These are phyloP conservation scores for Botrytis elliptica DNA, from an alignment of 2,329 filamentous ascomycete genomes.

Conservation along the genomic window DNA sequence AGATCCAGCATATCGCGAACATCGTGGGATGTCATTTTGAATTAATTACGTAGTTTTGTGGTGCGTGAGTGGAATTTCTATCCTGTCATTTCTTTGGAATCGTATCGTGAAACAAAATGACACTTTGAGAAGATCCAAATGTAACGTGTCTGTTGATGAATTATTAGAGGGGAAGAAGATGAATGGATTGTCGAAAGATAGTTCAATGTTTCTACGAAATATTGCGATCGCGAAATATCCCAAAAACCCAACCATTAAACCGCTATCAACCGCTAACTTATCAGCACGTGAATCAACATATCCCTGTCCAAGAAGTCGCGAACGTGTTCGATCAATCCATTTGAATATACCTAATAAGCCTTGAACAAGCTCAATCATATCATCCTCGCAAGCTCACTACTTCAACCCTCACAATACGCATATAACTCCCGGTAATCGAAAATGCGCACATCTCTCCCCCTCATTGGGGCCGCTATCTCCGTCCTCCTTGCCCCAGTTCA, in stretches of 20 bases:
- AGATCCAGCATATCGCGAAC: slow-evolving; percentile 87
- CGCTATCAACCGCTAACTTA: slow-evolving; percentile 13
- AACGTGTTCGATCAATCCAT: slow-evolving; percentile 22
- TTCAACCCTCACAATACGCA: background rate
- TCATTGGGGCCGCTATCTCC: slow-evolving; percentile 58
- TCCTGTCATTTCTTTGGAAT: slow-evolving; percentile 1
- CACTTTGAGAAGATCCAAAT: background rate
- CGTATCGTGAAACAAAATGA: background rate
- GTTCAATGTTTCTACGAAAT: background rate
- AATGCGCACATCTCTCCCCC: slow-evolving; percentile 62
- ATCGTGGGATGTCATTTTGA: slow-evolving; percentile 71
- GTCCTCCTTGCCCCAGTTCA: slow-evolving; percentile 62
- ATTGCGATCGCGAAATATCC: slow-evolving; percentile 10
- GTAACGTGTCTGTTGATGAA: background rate
- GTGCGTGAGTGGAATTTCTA: background rate
- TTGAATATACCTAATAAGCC: background rate
- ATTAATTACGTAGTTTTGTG: background rate
- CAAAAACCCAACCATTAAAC: background rate
- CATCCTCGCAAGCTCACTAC: background rate
- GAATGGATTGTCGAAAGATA: slow-evolving; percentile 8
- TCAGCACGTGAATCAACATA: slow-evolving; percentile 16
- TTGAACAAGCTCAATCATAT: background rate
- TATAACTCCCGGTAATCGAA: slow-evolving; percentile 19
- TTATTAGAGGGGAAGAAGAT: background rate
- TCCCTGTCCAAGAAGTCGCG: slow-evolving; percentile 18